These are phyloP conservation scores for Ophidiomyces ophidiicola DNA, from an alignment of 2,329 filamentous ascomycete species.

Conservation along the genomic window DNA sequence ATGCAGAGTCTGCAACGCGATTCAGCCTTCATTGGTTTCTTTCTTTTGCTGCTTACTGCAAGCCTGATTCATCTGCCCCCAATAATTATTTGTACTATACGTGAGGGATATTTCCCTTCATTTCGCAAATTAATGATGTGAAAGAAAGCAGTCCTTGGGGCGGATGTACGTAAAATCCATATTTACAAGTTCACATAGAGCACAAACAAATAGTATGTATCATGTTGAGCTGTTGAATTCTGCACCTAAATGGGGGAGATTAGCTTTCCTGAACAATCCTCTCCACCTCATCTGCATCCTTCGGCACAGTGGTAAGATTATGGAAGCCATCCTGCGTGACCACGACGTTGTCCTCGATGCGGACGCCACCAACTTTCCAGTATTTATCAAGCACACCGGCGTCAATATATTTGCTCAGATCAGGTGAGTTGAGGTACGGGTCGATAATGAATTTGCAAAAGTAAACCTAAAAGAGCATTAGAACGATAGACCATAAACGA, in stretches of 20 bases:
- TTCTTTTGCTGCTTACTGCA: too few species aligned
- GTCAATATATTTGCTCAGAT: slow-evolving; percentile 66
- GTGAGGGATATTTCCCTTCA: too few species aligned
- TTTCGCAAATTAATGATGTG: too few species aligned
- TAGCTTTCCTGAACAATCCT: slow-evolving; percentile 21
- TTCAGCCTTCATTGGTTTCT: too few species aligned
- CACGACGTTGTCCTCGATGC: slow-evolving; percentile 84
- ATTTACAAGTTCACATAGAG: neutral
- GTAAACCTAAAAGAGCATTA: slow-evolving; percentile 50
- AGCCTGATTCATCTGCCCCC: too few species aligned
- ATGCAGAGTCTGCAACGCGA: too few species aligned
- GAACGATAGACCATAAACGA: neutral
- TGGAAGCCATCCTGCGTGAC: slow-evolving; percentile 68
- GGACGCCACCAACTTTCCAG: slow-evolving; percentile 79
- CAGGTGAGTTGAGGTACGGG: slow-evolving; percentile 61
- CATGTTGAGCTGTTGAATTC: too few species aligned
- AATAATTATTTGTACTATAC: too few species aligned
- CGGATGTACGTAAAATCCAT: neutral
- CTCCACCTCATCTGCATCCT: slow-evolving; percentile 56
- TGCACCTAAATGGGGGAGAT: neutral
- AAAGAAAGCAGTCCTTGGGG: too few species aligned
- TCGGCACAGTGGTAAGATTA: slow-evolving; percentile 70
- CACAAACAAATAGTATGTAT: neutral
- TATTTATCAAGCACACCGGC: slow-evolving; percentile 59
- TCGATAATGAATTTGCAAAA: slow-evolving; percentile 84